A percentile compares a stretch with the other conserved stretches of the same genome.
Conservation (phyloP, 768 basidiomycete genomes). For the Lactarius psammicola region DNA sequence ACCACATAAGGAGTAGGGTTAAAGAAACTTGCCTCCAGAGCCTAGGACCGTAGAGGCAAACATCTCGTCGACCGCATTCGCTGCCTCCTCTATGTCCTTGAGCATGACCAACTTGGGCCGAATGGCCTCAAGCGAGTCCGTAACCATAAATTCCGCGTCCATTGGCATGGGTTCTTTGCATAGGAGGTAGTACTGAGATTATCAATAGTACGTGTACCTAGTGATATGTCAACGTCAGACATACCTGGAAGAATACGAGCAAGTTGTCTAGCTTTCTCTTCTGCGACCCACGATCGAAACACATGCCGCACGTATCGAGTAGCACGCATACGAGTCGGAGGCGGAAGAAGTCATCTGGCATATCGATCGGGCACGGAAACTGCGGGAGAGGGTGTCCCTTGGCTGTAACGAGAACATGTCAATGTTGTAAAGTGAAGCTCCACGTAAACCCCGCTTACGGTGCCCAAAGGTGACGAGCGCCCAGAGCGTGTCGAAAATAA, state of each 20-base stretch:
- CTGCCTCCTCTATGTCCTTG: conserved; percentile 84
- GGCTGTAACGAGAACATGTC: conserved; percentile 45
- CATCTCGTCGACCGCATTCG: conserved; percentile 86
- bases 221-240: conserved; percentile 2
- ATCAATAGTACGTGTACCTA: conserved; percentile 5
- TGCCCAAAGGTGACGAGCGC: conserved; percentile 93
- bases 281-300: conserved; percentile 92
- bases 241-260: conserved; percentile 89
- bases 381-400: conserved; percentile 86
- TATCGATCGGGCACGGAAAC: conserved; percentile 72
- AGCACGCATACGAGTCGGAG: conserved; percentile 87
- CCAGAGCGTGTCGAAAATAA: conserved; percentile 95
- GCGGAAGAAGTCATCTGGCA: conserved; percentile 96
- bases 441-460: conserved; percentile 54
- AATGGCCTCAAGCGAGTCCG: conserved; percentile 91
- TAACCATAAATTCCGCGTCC: conserved; percentile 97
- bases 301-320: conserved; percentile 95
- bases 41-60: conserved; percentile 65
- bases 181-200: conserved; percentile 70
- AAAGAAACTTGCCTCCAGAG: conserved; percentile 46
- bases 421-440: background rate
- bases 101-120: conserved; percentile 71
- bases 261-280: conserved; percentile 93
- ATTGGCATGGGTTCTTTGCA: conserved; percentile 90
- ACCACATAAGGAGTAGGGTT: conserved; percentile 18